Evolutionary conservation across 2,329 filamentous ascomycete species (phyloP).

Genomic region (Curvularia sp.): DNA sequence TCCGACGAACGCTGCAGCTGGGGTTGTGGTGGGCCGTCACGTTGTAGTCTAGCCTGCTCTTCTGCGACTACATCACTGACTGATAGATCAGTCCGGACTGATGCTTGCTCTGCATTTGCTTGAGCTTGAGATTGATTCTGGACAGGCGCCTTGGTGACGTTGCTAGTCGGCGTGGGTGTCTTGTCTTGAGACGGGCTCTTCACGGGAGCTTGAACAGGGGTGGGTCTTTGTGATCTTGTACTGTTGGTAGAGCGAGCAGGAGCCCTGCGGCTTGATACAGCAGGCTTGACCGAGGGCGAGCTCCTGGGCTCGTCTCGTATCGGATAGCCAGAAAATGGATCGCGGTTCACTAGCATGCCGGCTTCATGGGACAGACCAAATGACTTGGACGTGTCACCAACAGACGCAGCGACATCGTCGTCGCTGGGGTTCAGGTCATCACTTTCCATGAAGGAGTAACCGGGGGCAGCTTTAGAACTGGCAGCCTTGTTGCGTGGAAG

Average conservation of each 20-base stretch:
- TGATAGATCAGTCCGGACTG: slow-evolving; percentile 16
- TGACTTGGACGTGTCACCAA: slow-evolving; percentile 43
- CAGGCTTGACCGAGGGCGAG: slow-evolving; percentile 11
- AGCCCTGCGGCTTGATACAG: slow-evolving; percentile 2
- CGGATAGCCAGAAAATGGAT: slow-evolving; percentile 10
- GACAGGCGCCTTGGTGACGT: slow-evolving; percentile 3
- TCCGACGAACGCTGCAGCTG: slow-evolving; percentile 9
- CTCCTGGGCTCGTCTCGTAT: slow-evolving; percentile 9
- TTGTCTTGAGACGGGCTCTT: slow-evolving; percentile 3
- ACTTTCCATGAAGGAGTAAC: slow-evolving; percentile 29
- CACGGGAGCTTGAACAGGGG: slow-evolving; percentile 6
- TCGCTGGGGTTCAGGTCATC: slow-evolving; percentile 31
- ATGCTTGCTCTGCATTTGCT: background rate
- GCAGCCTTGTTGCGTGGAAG: background rate
- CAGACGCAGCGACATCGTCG: slow-evolving; percentile 30
- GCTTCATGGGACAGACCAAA: slow-evolving; percentile 45
- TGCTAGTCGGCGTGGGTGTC: slow-evolving; percentile 8
- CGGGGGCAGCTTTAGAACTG: slow-evolving; percentile 16
- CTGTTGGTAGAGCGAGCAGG: slow-evolving; percentile 9
- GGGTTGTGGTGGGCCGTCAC: slow-evolving; percentile 21
- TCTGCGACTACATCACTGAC: slow-evolving; percentile 25
- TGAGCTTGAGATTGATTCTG: slow-evolving; percentile 1
- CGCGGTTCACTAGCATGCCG: slow-evolving; percentile 34
- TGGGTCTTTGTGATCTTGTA: slow-evolving; percentile 4
- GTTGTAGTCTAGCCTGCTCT: slow-evolving; percentile 28